phyloP scores from a whole-genome alignment of 2,329 filamentous ascomycete genomes.

The Verticillium albo-atrum region DNA sequence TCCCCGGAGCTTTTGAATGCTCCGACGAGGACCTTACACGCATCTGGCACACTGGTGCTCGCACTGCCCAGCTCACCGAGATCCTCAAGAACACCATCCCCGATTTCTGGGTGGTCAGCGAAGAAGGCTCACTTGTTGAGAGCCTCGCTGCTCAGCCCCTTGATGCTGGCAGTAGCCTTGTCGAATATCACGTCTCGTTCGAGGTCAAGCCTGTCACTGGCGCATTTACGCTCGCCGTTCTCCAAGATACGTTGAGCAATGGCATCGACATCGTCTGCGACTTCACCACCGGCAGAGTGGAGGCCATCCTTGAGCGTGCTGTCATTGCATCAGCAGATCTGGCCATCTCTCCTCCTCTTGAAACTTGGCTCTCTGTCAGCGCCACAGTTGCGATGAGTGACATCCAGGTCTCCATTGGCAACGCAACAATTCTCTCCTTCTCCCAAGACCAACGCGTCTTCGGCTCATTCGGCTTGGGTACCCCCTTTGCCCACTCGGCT shows the following conservation, averaged over 20 bases:
- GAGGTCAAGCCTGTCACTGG: conserved; percentile 20
- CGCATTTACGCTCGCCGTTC: conserved; percentile 23
- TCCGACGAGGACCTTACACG: conserved; percentile 20
- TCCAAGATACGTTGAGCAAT: conserved; percentile 22
- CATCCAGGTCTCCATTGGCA: conserved; percentile 14
- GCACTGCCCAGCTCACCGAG: conserved; percentile 25
- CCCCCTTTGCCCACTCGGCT: conserved; percentile 22
- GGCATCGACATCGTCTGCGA: conserved; percentile 23
- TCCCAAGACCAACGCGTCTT: conserved; percentile 19
- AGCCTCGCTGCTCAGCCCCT: conserved; percentile 20
- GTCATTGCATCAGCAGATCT: neutral
- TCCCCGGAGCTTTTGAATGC: conserved; percentile 21
- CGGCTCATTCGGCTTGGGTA: conserved; percentile 25
- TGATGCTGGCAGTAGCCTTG: conserved; percentile 5
- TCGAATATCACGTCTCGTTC: conserved; percentile 17
- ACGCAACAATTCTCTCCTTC: conserved; percentile 15
- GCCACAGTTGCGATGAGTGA: conserved; percentile 13
- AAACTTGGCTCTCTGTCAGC: conserved; percentile 9
- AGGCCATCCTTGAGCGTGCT: conserved; percentile 5
- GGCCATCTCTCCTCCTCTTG: neutral
- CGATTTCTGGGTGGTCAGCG: conserved; percentile 19
- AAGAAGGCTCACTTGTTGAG: conserved; percentile 21
- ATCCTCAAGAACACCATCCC: conserved; percentile 20
- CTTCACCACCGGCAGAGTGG: conserved; percentile 9
- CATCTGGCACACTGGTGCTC: conserved; percentile 24